Evolutionary conservation across 306 rosid species (phyloP).

Genomic region (Vigna radiata): DNA sequence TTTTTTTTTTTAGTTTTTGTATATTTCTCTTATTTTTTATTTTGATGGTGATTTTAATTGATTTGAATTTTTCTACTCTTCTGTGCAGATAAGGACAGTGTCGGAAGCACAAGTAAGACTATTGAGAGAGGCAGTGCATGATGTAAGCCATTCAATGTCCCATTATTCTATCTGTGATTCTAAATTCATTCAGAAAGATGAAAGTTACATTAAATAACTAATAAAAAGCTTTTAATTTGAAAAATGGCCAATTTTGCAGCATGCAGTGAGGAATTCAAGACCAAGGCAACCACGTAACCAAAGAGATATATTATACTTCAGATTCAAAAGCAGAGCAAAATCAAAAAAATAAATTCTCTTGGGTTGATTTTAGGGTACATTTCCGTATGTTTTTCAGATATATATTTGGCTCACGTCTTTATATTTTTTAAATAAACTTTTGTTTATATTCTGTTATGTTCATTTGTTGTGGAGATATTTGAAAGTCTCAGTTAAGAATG

Average conservation of each 20-base stretch:
- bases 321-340: not conserved
- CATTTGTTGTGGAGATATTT: no score
- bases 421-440: no score
- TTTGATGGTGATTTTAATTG: no score
- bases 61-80: not conserved
- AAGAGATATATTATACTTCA: conserved; percentile 21
- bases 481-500: no score
- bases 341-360: not conserved
- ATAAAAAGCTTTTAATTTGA: no score
- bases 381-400: not conserved
- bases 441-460: no score
- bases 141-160: conserved; percentile 32
- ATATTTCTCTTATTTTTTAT: no score
- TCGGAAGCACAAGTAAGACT: conserved; percentile 32
- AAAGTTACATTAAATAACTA: not conserved
- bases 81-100: conserved; percentile 36
- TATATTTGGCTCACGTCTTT: no score
- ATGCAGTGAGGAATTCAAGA: conserved; percentile 42
- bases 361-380: not conserved
- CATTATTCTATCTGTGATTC: not conserved
- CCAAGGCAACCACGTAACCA: conserved; percentile 31
- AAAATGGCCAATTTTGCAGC: conserved; percentile 11
- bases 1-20: no score
- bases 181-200: not conserved
- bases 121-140: conserved; percentile 38